Percentiles rank a stretch among this genome's conserved stretches.
phyloP scores from a whole-genome alignment of 2,329 filamentous ascomycete genomes.

The Cryphonectria nitschkei region DNA sequence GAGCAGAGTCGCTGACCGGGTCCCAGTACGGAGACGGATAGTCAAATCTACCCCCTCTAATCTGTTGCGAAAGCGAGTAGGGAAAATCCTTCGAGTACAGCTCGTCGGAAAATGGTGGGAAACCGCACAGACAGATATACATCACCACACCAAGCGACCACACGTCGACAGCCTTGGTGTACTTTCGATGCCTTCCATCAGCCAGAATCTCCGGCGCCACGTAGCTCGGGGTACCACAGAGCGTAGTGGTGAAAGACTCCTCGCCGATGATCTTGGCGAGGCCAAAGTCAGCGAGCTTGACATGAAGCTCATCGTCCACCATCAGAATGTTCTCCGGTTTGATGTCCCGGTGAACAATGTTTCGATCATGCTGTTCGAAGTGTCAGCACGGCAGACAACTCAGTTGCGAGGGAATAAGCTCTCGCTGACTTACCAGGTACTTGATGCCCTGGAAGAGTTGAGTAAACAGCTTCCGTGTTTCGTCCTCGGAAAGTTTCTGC shows the following conservation, averaged over 20 bases:
- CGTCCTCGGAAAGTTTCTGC: slow-evolving; percentile 81
- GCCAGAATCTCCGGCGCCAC: slow-evolving; percentile 95
- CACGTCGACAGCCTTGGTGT: slow-evolving; percentile 92
- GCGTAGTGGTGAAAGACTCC: slow-evolving; percentile 94
- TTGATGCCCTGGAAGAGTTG: slow-evolving; percentile 94
- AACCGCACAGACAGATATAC: slow-evolving; percentile 96
- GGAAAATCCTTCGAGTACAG: slow-evolving; percentile 81
- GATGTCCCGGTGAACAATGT: slow-evolving; percentile 96
- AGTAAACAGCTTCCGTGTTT: slow-evolving; percentile 83
- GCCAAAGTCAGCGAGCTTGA: slow-evolving; percentile 96
- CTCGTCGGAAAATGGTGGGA: slow-evolving; percentile 96
- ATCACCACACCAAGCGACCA: slow-evolving; percentile 98
- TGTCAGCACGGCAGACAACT: slow-evolving; percentile 38
- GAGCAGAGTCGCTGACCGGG: slow-evolving; percentile 79
- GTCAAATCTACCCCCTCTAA: slow-evolving; percentile 85
- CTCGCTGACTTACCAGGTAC: slow-evolving; percentile 68
- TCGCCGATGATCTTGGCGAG: slow-evolving; percentile 98
- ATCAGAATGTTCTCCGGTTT: slow-evolving; percentile 96
- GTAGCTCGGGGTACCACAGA: slow-evolving; percentile 96
- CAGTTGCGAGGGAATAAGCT: not conserved
- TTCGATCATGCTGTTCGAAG: slow-evolving; percentile 79
- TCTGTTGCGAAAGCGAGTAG: slow-evolving; percentile 85
- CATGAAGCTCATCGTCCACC: slow-evolving; percentile 78
- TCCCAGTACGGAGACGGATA: slow-evolving; percentile 98
- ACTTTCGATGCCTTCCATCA: slow-evolving; percentile 78